Evolutionary conservation across 202 grass and related monocot species (phyloP).

Genomic region (Eragrostis tef): DNA sequence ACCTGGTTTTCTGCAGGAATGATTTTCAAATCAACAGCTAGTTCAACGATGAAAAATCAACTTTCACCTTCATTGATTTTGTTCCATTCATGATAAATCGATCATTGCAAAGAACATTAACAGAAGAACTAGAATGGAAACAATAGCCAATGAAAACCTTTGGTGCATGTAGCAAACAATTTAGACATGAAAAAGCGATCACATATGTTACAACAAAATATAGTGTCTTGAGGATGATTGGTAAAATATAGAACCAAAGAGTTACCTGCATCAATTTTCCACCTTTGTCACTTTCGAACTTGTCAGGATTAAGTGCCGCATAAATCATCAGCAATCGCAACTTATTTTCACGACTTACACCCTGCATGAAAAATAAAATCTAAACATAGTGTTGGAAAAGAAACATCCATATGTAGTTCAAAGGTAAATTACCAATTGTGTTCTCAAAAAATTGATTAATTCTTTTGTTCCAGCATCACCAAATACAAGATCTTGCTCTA

Average conservation of each 20-base stretch:
- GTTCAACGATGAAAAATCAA: not conserved
- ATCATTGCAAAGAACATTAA: conserved; percentile 21
- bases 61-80: too few relatives aligned
- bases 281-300: conserved; percentile 92
- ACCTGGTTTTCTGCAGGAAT: not conserved
- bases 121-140: not conserved
- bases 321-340: conserved; percentile 96
- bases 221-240: not conserved
- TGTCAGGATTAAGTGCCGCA: conserved; percentile 77
- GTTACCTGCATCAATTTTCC: conserved; percentile 86
- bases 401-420: conserved; percentile 35
- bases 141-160: not conserved
- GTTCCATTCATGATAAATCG: not conserved
- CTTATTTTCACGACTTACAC: conserved; percentile 83
- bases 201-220: not conserved
- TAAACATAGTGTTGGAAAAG: conserved; percentile 42
- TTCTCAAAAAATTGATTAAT: conserved; percentile 93
- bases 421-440: conserved; percentile 69
- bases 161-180: conserved; percentile 8
- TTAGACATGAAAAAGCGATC: not conserved
- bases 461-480: conserved; percentile 91
- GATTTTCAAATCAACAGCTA: not conserved
- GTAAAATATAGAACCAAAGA: conserved; percentile 36
- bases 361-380: conserved; percentile 62
- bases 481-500: conserved; percentile 99